phyloP scores from a whole-genome alignment of 495 filamentous ascomycete genomes.

The Hypoxylon crocopeplum region DNA sequence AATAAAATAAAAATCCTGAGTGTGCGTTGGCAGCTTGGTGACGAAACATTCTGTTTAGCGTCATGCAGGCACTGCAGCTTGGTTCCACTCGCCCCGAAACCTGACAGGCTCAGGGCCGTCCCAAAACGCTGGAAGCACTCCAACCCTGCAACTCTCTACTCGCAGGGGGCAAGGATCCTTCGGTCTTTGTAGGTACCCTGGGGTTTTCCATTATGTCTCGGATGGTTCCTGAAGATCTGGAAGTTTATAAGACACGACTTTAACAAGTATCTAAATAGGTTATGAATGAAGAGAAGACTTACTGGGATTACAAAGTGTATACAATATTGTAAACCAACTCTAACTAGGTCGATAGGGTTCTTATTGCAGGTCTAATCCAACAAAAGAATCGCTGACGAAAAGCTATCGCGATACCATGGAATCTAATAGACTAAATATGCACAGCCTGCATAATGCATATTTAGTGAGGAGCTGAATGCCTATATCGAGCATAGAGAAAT shows the following conservation, averaged over 20 bases:
- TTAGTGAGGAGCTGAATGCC: constrained; percentile 3
- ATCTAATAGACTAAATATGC: constrained; percentile 12
- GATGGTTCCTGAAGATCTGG: constrained; percentile 32
- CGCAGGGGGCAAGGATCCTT: not conserved
- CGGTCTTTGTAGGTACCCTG: constrained; percentile 8
- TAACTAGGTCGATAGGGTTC: too few species aligned
- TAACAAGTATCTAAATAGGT: not conserved
- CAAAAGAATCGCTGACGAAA: too few species aligned
- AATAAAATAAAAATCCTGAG: constrained; percentile 4
- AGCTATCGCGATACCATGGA: constrained; percentile 5
- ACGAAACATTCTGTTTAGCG: constrained; percentile 36
- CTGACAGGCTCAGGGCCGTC: constrained; percentile 24
- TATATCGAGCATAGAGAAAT: not conserved
- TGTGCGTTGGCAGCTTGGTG: constrained; percentile 37
- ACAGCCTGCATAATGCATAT: constrained; percentile 11
- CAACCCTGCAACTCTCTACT: constrained; percentile 4
- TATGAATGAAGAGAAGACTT: too few species aligned
- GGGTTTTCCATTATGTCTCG: constrained; percentile 18
- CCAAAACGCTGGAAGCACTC: constrained; percentile 31
- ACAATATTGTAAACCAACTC: too few species aligned
- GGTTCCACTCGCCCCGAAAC: constrained; percentile 4
- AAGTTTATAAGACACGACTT: not conserved
- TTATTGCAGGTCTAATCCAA: too few species aligned
- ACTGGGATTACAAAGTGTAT: too few species aligned
- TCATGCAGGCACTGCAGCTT: constrained; percentile 33